A percentile compares a stretch with the other conserved stretches of the same genome.
Evolutionary conservation across 176 grass and related monocot genomes (phyloP).

Genomic region (Musa itinerans): DNA sequence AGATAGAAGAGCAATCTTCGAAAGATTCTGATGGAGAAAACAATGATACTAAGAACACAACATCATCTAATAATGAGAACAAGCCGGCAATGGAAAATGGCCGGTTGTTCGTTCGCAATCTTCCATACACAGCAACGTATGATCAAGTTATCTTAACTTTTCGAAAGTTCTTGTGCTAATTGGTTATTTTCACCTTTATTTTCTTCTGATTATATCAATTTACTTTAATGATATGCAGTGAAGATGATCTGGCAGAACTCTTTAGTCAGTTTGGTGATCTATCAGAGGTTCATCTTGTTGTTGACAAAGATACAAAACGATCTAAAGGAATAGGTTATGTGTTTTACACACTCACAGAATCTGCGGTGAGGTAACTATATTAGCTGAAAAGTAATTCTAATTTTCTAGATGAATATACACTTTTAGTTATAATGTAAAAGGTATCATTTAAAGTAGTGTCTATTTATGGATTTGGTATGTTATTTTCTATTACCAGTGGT

Average conservation of each 20-base stretch:
- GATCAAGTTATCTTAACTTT: neutral
- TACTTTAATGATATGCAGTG: conserved; percentile 36
- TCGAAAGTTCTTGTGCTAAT: neutral
- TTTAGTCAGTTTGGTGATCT: conserved; percentile 73
- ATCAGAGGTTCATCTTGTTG: conserved; percentile 70
- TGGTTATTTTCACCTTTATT: conserved; percentile 15
- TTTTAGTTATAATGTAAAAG: conserved; percentile 3
- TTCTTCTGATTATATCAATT: conserved; percentile 24
- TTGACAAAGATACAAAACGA: conserved; percentile 72
- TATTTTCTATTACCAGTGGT: neutral
- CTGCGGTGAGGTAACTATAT: conserved; percentile 65
- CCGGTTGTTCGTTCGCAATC: conserved; percentile 83
- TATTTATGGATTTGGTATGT: neutral
- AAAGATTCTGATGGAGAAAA: conserved; percentile 10
- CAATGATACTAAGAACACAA: conserved; percentile 7
- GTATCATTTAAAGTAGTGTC: neutral
- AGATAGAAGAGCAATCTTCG: conserved; percentile 8
- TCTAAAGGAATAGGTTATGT: conserved; percentile 87
- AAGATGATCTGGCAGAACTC: conserved; percentile 73
- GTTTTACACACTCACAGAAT: conserved; percentile 75
- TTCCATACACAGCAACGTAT: conserved; percentile 84
- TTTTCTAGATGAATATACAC: neutral
- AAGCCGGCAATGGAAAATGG: conserved; percentile 77
- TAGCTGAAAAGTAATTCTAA: neutral
- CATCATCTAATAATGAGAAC: conserved; percentile 47